Evolutionary conservation across 192 early-diverging fungal genomes (phyloP).

Genomic region (Allomyces macrogynus): DNA sequence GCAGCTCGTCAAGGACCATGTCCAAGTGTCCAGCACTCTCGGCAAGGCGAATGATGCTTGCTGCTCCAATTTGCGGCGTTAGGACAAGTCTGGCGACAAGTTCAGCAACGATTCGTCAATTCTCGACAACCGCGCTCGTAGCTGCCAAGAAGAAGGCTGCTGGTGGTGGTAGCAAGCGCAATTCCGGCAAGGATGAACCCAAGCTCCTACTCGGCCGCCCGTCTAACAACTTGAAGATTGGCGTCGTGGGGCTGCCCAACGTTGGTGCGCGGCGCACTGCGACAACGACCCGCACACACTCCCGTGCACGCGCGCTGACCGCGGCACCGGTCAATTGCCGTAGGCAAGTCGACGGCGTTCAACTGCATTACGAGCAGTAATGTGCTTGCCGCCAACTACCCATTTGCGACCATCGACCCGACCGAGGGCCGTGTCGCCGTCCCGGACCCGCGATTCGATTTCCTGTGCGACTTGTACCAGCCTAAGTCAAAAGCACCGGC

Average conservation of each 20-base stretch:
- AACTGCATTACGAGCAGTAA: constrained; percentile 55
- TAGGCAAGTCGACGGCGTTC: constrained; percentile 61
- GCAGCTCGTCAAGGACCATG: too few relatives aligned
- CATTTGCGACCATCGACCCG: constrained; percentile 94
- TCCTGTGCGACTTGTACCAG: constrained; percentile 47
- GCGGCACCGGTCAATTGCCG: too few relatives aligned
- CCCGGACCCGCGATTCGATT: constrained; percentile 75
- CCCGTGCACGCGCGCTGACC: background rate
- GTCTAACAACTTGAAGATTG: constrained; percentile 75
- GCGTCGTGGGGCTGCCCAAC: constrained; percentile 94
- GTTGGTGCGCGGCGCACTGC: constrained; percentile 46
- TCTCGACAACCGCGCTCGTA: background rate
- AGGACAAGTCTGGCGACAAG: too few relatives aligned
- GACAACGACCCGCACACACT: constrained; percentile 18
- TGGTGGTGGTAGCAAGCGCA: background rate
- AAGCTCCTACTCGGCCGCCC: constrained; percentile 60
- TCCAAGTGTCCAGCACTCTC: too few relatives aligned
- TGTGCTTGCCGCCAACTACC: constrained; percentile 77
- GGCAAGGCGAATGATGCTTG: background rate
- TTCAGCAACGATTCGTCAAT: background rate
- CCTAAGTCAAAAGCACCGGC: constrained; percentile 45
- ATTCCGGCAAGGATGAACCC: constrained; percentile 24
- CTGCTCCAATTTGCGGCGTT: too few relatives aligned
- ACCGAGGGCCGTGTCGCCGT: constrained; percentile 77
- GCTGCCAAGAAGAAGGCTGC: background rate